A percentile compares a stretch with the other conserved stretches of the same genome.
These are phyloP conservation scores for Nymphaea thermarum DNA, from an alignment of 164 flowering plant species.

Conservation along the genomic window DNA sequence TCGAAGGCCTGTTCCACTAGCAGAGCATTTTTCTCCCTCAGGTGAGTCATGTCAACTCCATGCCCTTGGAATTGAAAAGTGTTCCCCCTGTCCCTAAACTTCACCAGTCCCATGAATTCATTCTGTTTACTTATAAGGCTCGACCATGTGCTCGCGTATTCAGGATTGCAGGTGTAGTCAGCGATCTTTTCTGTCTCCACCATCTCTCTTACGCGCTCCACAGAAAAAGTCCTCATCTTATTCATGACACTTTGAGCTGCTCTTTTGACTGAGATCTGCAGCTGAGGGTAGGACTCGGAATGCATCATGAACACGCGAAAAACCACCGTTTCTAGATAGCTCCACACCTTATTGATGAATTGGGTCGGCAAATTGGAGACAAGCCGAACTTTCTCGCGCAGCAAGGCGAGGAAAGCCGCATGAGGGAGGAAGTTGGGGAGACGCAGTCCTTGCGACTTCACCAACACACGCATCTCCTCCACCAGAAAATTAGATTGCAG, in stretches of 20 bases:
- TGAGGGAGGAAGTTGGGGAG: conserved; percentile 31
- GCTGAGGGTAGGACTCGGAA: conserved; percentile 17
- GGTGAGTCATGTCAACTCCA: conserved; percentile 16
- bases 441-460: conserved; percentile 22
- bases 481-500: conserved; percentile 8
- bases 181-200: conserved; percentile 28
- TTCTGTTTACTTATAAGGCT: conserved; percentile 10
- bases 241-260: conserved; percentile 12
- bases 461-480: conserved; percentile 19
- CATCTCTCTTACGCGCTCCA: conserved; percentile 12
- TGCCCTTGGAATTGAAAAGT: conserved; percentile 4
- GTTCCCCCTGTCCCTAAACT: no score
- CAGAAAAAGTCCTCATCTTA: conserved; percentile 10
- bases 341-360: conserved; percentile 11
- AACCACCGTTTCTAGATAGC: conserved; percentile 12
- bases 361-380: conserved; percentile 5
- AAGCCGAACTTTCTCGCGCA: conserved; percentile 10
- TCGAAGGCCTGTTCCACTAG: conserved; percentile 21
- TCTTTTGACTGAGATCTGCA: conserved; percentile 8
- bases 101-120: conserved; percentile 3
- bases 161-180: conserved; percentile 25
- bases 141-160: conserved; percentile 13
- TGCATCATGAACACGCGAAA: conserved; percentile 9
- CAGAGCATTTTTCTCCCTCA: conserved; percentile 4
- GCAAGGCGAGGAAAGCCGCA: conserved; percentile 9